Evolutionary conservation across 495 filamentous ascomycete species (phyloP), one percentile per base, ranked within the genome.

Genomic region (Aspergillus haitiensis): DNA sequence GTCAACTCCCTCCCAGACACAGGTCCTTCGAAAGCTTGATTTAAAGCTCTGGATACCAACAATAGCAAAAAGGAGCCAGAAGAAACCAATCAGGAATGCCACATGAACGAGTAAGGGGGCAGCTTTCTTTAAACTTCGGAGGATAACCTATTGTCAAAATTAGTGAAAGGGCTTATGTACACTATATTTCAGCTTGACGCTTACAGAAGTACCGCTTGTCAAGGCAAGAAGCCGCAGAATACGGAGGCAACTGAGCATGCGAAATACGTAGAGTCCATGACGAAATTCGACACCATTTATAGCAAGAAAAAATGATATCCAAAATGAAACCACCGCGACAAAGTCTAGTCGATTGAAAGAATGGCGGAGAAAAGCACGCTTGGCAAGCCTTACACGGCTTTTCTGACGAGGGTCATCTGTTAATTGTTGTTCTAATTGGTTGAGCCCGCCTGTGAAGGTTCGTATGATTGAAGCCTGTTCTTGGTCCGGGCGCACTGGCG

Each of bases 31-130:
- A 33, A 97, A 77, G 68, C 94, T 98, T 7, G 92, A 89, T 72
- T 99, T 99, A 82, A 99, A 99, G 73, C 89, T 94, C 73, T 99
- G 94, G 13, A 98, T 87, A 2, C 95, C 94, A 45, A 98, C 84
- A 62, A 99, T 96, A 33, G 93, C 95, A 75, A 99, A 99, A 7
- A 99, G 78, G 45, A 99, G 87, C 94, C 94, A 99, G 71, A 99
- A 99, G 76, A 99, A 99, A 31, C 91, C 86, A 69, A 99, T 95
- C 13, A 99, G 79, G 67, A 99, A 96, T 6, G 90, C 92, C 36
- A 99, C 95, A 61, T 97, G 89, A 39, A 95, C 86, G n/a, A 99
- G 86, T 46, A 96, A 78, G 13, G 94, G 94, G 0, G 93, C 91
- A 4, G 94, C 93, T 69, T 96, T 93, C 70, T 98, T 98, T 47